phyloP scores from a whole-genome alignment of 306 rosid genomes.

The Castanea crenata region DNA sequence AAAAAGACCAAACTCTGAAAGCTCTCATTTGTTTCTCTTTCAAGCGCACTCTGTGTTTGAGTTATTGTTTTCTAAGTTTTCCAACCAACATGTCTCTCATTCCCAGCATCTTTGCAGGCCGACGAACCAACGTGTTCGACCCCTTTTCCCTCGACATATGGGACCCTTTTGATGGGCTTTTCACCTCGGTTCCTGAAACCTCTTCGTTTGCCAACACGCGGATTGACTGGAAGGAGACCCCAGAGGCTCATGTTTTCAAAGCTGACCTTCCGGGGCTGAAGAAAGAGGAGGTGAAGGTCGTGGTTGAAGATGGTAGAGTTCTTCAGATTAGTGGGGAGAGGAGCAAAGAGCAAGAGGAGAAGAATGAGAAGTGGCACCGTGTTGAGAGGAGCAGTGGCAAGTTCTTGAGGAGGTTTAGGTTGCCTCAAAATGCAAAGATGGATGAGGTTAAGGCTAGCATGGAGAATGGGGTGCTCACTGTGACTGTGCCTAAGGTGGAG shows the following conservation, averaged over 20 bases:
- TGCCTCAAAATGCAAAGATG: constrained; percentile 12
- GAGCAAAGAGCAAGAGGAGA: constrained; percentile 10
- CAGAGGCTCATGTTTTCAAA: constrained; percentile 17
- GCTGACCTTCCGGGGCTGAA: constrained; percentile 23
- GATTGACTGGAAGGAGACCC: constrained; percentile 27
- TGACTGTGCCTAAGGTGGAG: too few relatives aligned
- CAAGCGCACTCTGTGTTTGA: too few relatives aligned
- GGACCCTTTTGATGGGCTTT: constrained; percentile 17
- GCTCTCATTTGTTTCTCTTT: too few relatives aligned
- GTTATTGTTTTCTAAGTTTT: too few relatives aligned
- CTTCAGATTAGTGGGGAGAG: constrained; percentile 7
- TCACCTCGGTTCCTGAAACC: background rate
- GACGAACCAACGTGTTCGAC: too few relatives aligned
- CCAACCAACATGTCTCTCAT: too few relatives aligned
- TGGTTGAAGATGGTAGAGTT: constrained; percentile 13
- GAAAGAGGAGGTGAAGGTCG: constrained; percentile 22
- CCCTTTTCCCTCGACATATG: background rate
- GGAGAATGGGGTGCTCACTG: too few relatives aligned
- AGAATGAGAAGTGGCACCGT: constrained; percentile 18
- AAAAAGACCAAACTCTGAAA: background rate
- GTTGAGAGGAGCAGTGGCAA: constrained; percentile 16
- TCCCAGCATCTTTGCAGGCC: too few relatives aligned
- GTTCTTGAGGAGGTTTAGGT: constrained; percentile 18
- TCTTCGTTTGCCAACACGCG: background rate
- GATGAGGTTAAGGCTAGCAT: constrained; percentile 15